Base-by-base conservation (phyloP, 768 basidiomycete genomes). In the Lanmaoa pseudosensibilis region DNA sequence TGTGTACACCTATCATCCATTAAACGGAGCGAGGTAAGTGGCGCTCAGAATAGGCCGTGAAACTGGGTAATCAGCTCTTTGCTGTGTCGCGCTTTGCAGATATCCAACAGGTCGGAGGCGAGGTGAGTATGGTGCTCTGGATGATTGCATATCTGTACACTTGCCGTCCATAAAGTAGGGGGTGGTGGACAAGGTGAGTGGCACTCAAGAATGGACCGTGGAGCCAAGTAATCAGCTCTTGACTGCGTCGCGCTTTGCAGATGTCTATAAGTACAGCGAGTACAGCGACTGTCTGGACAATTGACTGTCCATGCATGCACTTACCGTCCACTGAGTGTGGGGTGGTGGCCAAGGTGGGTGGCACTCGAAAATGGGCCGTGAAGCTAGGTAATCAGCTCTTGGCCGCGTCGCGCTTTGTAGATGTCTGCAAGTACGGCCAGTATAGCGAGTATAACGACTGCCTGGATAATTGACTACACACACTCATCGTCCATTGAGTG, bases 21-120 rank as follows among this genome's bases (percentile, higher is more conserved):
- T 30, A 52, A 52, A 25, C 23, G n/a, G 23, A 50, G 18, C 12
- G 36, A n/a, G 33, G 46, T 44, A 49, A 39, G 54, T 61, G 19
- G 43, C 38, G 36, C 37, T 27, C 30, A 8, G 12, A 6, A 16
- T 19, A 7, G 11, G 15, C 23, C 27, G 19, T 12, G 40, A 46
- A 37, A 18, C 15, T 1, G 15, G 11, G 19, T 25, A n/a, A 23
- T 23, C 18, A 40, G 8, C 19, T 40, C 8, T 45, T 21, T 19
- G 8, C 23, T 12, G 18, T 12, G 7, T 39, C 10, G n/a, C 19
- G 18, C 15, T 36, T 25, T 11, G 12, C 37, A 39, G 16, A 34
- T 27, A 27, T 16, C 10, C 15, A 4, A 5, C 15, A 41, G 5
- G 10, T 30, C 9, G 2, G 21, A 5, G 8, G 44, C 23, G 38